phyloP scores from a whole-genome alignment of 495 filamentous ascomycete genomes.

The Penicillium ochrochloron region DNA sequence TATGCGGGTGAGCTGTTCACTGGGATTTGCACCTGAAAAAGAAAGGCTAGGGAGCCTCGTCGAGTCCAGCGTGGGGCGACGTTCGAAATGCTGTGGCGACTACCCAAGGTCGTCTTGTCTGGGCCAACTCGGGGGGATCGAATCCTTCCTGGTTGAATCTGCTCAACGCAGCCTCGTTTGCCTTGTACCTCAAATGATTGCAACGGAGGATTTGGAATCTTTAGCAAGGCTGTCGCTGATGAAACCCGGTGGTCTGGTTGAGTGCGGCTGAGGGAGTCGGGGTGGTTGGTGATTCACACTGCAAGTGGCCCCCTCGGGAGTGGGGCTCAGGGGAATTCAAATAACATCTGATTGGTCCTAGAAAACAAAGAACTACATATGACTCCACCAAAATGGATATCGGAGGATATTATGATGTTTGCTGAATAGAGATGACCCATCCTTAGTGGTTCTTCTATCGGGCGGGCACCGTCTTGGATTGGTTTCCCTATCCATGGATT shows the following conservation, averaged over 20 bases:
- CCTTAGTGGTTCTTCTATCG: too few relatives aligned
- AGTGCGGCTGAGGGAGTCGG: background rate
- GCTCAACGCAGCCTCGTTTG: background rate
- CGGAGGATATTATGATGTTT: too few relatives aligned
- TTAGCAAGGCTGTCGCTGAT: background rate
- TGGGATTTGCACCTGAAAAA: background rate
- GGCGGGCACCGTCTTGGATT: too few relatives aligned
- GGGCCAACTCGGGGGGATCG: background rate
- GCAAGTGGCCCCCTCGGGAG: background rate
- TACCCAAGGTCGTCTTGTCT: background rate
- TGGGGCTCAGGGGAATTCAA: background rate
- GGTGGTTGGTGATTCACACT: background rate
- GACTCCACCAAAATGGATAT: background rate
- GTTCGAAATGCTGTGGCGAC: background rate
- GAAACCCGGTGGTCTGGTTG: background rate
- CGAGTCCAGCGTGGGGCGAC: background rate
- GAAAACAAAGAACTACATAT: background rate
- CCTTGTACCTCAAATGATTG: background rate
- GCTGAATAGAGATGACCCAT: too few relatives aligned
- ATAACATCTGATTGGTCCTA: background rate
- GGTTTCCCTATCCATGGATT: too few relatives aligned
- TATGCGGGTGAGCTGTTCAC: background rate
- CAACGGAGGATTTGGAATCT: background rate
- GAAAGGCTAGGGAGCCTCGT: background rate
- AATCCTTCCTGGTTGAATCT: background rate